Evolutionary conservation across 495 filamentous ascomycete genomes (phyloP).

Genomic region (Neurospora tetraspora): DNA sequence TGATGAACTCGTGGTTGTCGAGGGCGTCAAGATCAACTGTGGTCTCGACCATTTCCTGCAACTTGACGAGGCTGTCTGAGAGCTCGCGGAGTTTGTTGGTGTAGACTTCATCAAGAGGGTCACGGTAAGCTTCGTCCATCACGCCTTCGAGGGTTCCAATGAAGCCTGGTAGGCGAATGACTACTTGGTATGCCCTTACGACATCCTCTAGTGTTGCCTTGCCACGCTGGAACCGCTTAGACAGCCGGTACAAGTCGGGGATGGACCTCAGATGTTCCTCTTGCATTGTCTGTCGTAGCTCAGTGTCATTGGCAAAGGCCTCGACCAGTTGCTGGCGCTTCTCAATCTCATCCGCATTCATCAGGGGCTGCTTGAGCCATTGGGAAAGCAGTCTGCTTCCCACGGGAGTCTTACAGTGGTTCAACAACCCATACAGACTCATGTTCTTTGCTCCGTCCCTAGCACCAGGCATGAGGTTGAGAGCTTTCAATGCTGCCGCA

Average conservation of each 20-base stretch:
- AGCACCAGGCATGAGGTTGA: constrained; percentile 95
- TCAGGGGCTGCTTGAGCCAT: constrained; percentile 97
- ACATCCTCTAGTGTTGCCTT: constrained; percentile 91
- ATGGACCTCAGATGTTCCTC: constrained; percentile 92
- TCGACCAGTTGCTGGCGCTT: constrained; percentile 90
- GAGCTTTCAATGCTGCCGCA: constrained; percentile 81
- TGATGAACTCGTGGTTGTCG: constrained; percentile 96
- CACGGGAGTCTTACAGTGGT: constrained; percentile 95
- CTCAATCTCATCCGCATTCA: constrained; percentile 84
- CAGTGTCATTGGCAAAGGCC: constrained; percentile 87
- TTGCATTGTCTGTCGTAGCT: constrained; percentile 93
- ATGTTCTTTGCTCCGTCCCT: constrained; percentile 95
- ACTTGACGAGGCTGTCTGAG: constrained; percentile 68
- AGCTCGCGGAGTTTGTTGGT: constrained; percentile 68
- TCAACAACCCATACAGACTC: constrained; percentile 88
- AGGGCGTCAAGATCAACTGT: constrained; percentile 93
- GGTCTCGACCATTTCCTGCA: constrained; percentile 98
- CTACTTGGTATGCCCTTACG: constrained; percentile 87
- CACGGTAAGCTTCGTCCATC: constrained; percentile 90
- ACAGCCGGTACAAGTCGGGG: constrained; percentile 85
- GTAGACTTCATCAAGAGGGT: constrained; percentile 79
- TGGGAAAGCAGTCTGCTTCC: constrained; percentile 85
- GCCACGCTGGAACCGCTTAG: constrained; percentile 89
- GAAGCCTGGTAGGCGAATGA: constrained; percentile 84
- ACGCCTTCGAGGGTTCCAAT: constrained; percentile 80